Evolutionary conservation across 495 filamentous ascomycete species (phyloP).

Genomic region (Penicillium diatomitis): DNA sequence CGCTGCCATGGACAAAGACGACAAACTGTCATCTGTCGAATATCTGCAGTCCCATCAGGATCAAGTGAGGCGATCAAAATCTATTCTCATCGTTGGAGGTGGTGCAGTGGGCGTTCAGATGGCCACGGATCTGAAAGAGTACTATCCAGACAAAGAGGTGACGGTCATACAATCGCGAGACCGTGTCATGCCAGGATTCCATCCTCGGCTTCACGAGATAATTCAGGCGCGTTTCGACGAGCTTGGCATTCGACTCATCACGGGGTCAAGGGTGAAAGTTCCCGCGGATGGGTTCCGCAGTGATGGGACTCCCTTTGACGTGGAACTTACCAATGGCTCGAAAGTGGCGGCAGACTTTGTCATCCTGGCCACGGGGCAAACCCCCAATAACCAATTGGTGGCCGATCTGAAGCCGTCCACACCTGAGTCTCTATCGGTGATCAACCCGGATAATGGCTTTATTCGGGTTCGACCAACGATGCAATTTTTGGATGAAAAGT

Average conservation of each 20-base stretch:
- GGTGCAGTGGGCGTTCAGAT: conserved; percentile 55
- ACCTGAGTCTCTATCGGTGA: conserved; percentile 21
- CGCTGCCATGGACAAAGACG: conserved; percentile 37
- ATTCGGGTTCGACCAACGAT: conserved; percentile 48
- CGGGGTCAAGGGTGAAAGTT: conserved; percentile 25
- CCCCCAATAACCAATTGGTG: conserved; percentile 44
- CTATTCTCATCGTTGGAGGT: conserved; percentile 49
- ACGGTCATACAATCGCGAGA: conserved; percentile 48
- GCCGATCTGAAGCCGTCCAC: conserved; percentile 26
- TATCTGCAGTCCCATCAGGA: conserved; percentile 33
- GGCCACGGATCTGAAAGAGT: conserved; percentile 49
- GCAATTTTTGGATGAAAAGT: conserved; percentile 41
- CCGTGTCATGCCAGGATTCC: conserved; percentile 45
- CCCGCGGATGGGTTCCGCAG: conserved; percentile 23
- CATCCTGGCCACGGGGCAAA: conserved; percentile 49
- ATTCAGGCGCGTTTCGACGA: conserved; percentile 35
- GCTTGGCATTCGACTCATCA: conserved; percentile 28
- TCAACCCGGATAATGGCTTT: conserved; percentile 38
- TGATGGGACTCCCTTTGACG: conserved; percentile 18
- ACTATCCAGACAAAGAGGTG: conserved; percentile 49
- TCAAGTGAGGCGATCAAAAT: conserved; percentile 25
- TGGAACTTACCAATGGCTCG: conserved; percentile 27
- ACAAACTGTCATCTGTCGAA: conserved; percentile 32
- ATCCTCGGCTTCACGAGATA: conserved; percentile 36
- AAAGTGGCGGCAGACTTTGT: conserved; percentile 28